Percentiles rank a stretch among this genome's conserved stretches.
phyloP scores from a whole-genome alignment of 148 eudicot genomes.

The Polygonum aviculare region DNA sequence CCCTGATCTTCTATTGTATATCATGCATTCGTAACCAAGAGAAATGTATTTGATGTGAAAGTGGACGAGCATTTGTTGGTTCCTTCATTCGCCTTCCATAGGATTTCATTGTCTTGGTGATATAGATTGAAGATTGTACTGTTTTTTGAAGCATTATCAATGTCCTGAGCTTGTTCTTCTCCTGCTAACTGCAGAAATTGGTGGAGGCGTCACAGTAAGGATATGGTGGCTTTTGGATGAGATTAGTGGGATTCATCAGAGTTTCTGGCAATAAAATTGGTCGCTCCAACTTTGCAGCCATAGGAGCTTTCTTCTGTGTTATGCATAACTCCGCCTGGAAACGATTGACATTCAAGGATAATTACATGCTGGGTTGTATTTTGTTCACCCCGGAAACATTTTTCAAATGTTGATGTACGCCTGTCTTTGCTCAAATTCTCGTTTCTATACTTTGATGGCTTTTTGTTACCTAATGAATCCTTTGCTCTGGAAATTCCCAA shows the following conservation, averaged over 20 bases:
- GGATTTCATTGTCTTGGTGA: not conserved
- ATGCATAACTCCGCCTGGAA: constrained; percentile 18
- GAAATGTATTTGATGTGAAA: not conserved
- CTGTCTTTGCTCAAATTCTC: not conserved
- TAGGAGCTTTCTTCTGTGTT: constrained; percentile 16
- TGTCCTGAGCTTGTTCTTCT: not conserved
- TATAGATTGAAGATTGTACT: not conserved
- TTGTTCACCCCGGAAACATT: not conserved
- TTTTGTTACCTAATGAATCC: not conserved
- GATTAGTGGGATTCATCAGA: not conserved
- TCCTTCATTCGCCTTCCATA: not conserved
- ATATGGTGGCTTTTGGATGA: not conserved
- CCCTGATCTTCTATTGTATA: not conserved
- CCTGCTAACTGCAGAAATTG: constrained; percentile 19
- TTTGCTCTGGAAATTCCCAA: too few relatives aligned
- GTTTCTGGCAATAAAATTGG: constrained; percentile 22
- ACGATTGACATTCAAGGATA: not conserved
- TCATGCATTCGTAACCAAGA: not conserved
- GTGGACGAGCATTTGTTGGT: not conserved
- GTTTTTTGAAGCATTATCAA: not conserved
- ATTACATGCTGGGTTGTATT: not conserved
- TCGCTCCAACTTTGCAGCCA: constrained; percentile 10
- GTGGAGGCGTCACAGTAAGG: constrained; percentile 42
- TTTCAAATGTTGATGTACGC: constrained; percentile 6
- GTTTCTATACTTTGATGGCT: not conserved